These are phyloP conservation scores for Hanseniaspora sp. DNA, from an alignment of 1,139 yeast species.

Conservation along the genomic window DNA sequence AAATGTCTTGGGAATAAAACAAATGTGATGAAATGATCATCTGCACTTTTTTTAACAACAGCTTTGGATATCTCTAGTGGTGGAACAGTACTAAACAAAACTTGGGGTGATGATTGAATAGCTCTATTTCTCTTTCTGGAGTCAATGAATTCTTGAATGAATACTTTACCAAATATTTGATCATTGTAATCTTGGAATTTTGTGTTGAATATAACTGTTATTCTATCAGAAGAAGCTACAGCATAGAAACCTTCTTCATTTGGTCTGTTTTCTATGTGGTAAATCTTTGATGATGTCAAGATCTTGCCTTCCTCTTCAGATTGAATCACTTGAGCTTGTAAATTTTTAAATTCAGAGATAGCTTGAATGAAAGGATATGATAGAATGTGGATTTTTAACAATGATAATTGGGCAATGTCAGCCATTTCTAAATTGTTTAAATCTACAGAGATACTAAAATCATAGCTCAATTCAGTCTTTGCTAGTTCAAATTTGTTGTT, in stretches of 20 bases:
- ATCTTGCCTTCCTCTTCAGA: slow-evolving; percentile 31
- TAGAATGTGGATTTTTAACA: slow-evolving; percentile 73
- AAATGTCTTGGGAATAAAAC: slow-evolving; percentile 54
- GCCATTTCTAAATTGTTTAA: slow-evolving; percentile 35
- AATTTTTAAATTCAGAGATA: slow-evolving; percentile 61
- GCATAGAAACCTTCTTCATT: slow-evolving; percentile 87
- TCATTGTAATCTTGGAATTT: slow-evolving; percentile 95
- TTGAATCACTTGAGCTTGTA: slow-evolving; percentile 47
- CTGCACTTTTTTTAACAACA: slow-evolving; percentile 26
- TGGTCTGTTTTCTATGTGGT: slow-evolving; percentile 65
- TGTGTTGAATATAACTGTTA: slow-evolving; percentile 90
- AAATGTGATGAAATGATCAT: slow-evolving; percentile 62
- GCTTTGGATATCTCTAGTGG: slow-evolving; percentile 67
- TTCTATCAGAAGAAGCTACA: slow-evolving; percentile 89
- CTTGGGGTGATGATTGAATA: slow-evolving; percentile 97
- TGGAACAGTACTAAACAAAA: slow-evolving; percentile 84
- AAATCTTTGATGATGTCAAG: slow-evolving; percentile 48
- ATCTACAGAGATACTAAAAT: slow-evolving; percentile 66
- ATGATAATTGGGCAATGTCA: slow-evolving; percentile 49
- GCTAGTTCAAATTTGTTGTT: slow-evolving; percentile 17
- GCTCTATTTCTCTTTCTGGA: slow-evolving; percentile 90
- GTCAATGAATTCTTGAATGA: slow-evolving; percentile 92
- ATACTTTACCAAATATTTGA: slow-evolving; percentile 86
- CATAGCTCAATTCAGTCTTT: slow-evolving; percentile 60
- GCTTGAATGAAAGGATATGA: slow-evolving; percentile 92